Evolutionary conservation across 306 rosid genomes (phyloP).

Genomic region (Vigna nakashimae): DNA sequence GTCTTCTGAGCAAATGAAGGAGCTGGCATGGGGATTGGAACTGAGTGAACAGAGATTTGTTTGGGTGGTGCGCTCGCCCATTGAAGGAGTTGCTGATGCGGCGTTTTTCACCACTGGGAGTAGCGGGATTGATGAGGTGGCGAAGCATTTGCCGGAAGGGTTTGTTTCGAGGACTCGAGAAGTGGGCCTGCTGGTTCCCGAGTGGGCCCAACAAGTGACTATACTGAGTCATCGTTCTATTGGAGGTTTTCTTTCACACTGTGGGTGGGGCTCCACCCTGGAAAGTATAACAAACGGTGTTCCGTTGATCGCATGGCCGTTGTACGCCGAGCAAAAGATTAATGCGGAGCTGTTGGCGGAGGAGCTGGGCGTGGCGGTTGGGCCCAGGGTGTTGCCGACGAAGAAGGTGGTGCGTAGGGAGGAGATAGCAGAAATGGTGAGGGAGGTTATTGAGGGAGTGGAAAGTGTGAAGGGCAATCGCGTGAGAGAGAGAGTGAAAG

Average conservation of each 20-base stretch:
- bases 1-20: conserved; percentile 56
- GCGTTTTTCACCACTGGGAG: conserved; percentile 33
- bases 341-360: conserved; percentile 56
- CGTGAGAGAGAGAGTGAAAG: conserved; percentile 39
- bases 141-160: conserved; percentile 28
- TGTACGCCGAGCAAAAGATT: conserved; percentile 68
- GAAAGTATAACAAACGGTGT: conserved; percentile 61
- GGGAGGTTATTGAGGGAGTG: conserved; percentile 28
- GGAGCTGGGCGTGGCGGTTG: conserved; percentile 53
- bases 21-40: conserved; percentile 76
- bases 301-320: conserved; percentile 66
- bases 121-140: neutral
- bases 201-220: conserved; percentile 59
- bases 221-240: conserved; percentile 49
- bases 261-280: conserved; percentile 62
- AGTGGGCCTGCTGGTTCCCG: conserved; percentile 39
- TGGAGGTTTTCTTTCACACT: conserved; percentile 61
- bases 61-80: conserved; percentile 73
- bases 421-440: conserved; percentile 52
- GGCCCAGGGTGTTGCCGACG: conserved; percentile 30
- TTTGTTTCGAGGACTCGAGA: neutral
- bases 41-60: conserved; percentile 61
- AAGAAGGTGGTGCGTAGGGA: conserved; percentile 51
- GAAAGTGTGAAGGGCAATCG: neutral
- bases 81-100: neutral